phyloP scores from a whole-genome alignment of 2,329 filamentous ascomycete genomes.

The Phyllachora maydis region DNA sequence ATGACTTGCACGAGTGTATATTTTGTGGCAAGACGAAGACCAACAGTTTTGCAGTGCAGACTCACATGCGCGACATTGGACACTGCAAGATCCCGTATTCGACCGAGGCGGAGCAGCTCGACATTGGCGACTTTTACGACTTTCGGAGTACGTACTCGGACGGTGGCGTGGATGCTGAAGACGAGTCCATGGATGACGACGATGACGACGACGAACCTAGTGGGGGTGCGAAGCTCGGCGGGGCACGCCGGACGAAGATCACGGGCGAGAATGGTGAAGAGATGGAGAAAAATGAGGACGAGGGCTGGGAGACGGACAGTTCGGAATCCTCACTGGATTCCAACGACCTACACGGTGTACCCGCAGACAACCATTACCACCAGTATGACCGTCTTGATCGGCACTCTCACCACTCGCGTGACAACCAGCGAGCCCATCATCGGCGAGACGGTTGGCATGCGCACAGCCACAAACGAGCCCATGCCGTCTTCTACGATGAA shows the following conservation, averaged over 20 bases:
- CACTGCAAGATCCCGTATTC: conserved; percentile 95
- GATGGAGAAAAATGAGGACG: conserved; percentile 38
- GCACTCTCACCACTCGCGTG: conserved; percentile 55
- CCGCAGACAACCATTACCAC: conserved; percentile 49
- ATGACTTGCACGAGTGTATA: conserved; percentile 64
- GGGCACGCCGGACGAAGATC: conserved; percentile 29
- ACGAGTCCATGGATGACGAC: conserved; percentile 24
- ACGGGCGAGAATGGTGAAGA: conserved; percentile 25
- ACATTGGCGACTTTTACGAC: conserved; percentile 93
- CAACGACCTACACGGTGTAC: conserved; percentile 61
- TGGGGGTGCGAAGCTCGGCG: conserved; percentile 50
- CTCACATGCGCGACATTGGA: conserved; percentile 91
- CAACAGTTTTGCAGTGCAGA: conserved; percentile 64
- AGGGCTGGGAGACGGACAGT: conserved; percentile 91
- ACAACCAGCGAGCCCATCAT: conserved; percentile 51
- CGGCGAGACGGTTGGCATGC: conserved; percentile 65
- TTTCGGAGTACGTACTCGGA: conserved; percentile 93
- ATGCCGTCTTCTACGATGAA: conserved; percentile 75
- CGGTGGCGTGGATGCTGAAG: conserved; percentile 41
- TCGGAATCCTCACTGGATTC: conserved; percentile 78
- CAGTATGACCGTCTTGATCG: conserved; percentile 53
- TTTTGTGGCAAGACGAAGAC: conserved; percentile 72
- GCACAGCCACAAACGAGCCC: conserved; percentile 54
- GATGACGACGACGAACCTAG: conserved; percentile 14
- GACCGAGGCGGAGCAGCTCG: conserved; percentile 73